Evolutionary conservation across 306 rosid genomes (phyloP), one percentile per base, ranked within the genome.

Genomic region (Prinsepia uniflora): DNA sequence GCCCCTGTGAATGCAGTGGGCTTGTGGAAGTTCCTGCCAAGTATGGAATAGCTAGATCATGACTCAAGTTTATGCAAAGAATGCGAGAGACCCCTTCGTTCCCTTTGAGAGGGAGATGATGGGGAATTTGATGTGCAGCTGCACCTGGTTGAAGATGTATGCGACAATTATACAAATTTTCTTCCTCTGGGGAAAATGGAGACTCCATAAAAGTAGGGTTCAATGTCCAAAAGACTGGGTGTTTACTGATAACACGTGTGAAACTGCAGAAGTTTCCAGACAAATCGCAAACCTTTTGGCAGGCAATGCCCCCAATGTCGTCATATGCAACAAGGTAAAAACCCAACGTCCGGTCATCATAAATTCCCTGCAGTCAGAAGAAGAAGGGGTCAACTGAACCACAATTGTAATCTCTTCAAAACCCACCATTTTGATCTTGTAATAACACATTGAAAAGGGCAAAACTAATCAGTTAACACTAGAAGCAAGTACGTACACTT

Each of bases 301-400:
- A 95, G 42, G 90, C 52, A 54, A 95, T 79, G 82, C 99, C 97
- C 41, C 97, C 97, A 67, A 89, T 78, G 70, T 87, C 96, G 67
- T 95, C 99, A 79, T 95, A 95, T 5, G 74, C 79, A 79, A 94
- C 88, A 36, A 95, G 92, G 74, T 86, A 95, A 78, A 95, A 87
- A 53, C 86, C 91, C 82, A 95, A 76, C 84, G 81, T 78, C 92
- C 76, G 55, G 70, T 91, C 97, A 63, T 79, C 86, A 80, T 88
- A 82, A 67, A 95, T 78, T 68, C 99, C 99, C 99, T 95, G 92
- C 88, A 86, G 36, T 74, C 10, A 48, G 72, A 14, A 69, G 79
- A 52, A 77, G 49, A 30, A 56, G 54, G 22, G 22, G 65, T 58
- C 61, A 73, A 67, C 71, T 79, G 75, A 81, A 76, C 82, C 68